Percentiles rank a stretch among this genome's conserved stretches.
Conservation (phyloP, 192 early-diverging fungal species). For the Mortierella alpina region DNA sequence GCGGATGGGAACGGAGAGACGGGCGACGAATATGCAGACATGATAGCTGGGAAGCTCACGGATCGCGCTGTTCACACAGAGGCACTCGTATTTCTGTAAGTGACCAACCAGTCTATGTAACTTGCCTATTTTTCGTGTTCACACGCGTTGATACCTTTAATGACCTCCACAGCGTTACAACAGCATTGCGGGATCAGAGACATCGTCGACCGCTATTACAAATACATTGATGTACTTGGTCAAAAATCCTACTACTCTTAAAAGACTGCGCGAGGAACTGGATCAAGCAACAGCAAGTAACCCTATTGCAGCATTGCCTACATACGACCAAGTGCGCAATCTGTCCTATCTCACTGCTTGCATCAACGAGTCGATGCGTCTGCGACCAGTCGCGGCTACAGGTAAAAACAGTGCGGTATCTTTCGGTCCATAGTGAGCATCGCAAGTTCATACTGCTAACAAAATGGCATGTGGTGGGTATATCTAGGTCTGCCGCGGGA, state of each 20-base stretch:
- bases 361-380: slow-evolving; percentile 66
- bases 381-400: slow-evolving; percentile 55
- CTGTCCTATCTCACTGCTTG: slow-evolving; percentile 63
- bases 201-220: slow-evolving; percentile 30
- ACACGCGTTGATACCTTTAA: background rate
- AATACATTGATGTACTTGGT: slow-evolving; percentile 41
- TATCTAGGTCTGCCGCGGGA: slow-evolving; percentile 46
- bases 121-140: background rate
- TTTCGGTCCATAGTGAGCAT: no score
- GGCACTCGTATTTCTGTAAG: slow-evolving; percentile 51
- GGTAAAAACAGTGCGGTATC: slow-evolving; percentile 2
- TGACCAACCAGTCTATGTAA: no score
- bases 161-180: background rate
- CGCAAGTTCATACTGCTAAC: background rate
- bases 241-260: slow-evolving; percentile 32
- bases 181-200: slow-evolving; percentile 54
- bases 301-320: slow-evolving; percentile 17
- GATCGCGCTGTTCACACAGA: slow-evolving; percentile 29
- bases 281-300: slow-evolving; percentile 30
- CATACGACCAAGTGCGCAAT: slow-evolving; percentile 58
- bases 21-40: slow-evolving; percentile 34
- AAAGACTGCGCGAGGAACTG: slow-evolving; percentile 33
- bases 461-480: background rate
- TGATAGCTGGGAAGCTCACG: slow-evolving; percentile 36
- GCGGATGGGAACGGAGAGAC: slow-evolving; percentile 32